These are phyloP conservation scores for Shiraia sp. DNA, from an alignment of 2,329 filamentous ascomycete species.

Conservation along the genomic window DNA sequence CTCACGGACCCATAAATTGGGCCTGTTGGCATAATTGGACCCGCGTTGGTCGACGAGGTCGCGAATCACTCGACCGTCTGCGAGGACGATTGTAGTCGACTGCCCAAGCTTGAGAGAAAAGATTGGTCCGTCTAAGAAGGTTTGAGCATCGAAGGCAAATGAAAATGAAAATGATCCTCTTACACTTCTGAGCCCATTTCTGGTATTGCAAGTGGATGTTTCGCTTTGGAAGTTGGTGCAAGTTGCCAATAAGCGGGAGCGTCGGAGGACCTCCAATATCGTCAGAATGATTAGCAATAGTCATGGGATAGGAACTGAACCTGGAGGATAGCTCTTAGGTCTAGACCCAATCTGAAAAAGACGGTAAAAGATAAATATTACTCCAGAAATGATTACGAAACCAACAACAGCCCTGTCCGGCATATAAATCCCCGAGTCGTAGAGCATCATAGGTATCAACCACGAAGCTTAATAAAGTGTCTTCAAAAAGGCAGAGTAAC, in stretches of 20 bases:
- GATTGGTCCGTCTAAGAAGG: constrained; percentile 4
- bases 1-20: background rate
- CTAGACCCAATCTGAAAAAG: no score
- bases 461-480: no score
- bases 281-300: no score
- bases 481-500: no score
- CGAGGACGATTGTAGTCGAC: constrained; percentile 2
- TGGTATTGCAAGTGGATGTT: constrained; percentile 47
- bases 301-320: no score
- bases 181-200: constrained; percentile 49
- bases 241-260: constrained; percentile 54
- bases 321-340: no score
- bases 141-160: no score
- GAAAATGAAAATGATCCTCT: background rate
- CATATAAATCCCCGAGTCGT: no score
- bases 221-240: constrained; percentile 51
- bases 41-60: background rate
- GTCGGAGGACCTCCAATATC: constrained; percentile 49
- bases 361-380: no score
- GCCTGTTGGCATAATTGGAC: constrained; percentile 3
- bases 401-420: no score
- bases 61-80: background rate
- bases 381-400: no score
- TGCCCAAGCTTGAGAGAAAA: constrained; percentile 1
- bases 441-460: no score